A percentile compares a stretch with the other conserved stretches of the same genome.
Evolutionary conservation across 179 eudicot genomes (phyloP).

Genomic region (Sideroxylon spinosum): DNA sequence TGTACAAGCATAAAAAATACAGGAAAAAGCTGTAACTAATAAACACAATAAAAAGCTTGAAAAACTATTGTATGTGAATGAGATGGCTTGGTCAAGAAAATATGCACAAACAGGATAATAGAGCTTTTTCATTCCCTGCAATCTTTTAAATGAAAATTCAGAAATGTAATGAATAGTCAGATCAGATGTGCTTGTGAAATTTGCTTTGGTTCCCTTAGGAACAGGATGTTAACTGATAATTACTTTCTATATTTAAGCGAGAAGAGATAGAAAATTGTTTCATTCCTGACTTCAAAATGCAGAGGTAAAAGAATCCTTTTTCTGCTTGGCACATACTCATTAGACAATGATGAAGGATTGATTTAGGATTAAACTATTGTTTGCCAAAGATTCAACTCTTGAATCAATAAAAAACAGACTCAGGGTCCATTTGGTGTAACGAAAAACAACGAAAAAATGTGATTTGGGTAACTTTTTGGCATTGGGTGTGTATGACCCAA

Average conservation of each 20-base stretch:
- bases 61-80: not conserved
- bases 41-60: not conserved
- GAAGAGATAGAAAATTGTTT: too few species aligned
- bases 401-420: not conserved
- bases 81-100: not conserved
- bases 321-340: not conserved
- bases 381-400: not conserved
- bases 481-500: too few species aligned
- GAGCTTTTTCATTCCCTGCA: not conserved
- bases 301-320: too few species aligned
- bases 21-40: not conserved
- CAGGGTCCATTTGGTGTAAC: too few species aligned
- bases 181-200: not conserved
- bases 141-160: not conserved
- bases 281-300: too few species aligned
- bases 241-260: too few species aligned
- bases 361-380: not conserved
- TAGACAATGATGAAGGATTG: not conserved
- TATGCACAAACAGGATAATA: not conserved
- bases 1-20: not conserved
- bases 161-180: not conserved
- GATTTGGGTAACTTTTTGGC: too few species aligned
- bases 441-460: too few species aligned
- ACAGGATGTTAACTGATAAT: too few species aligned
- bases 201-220: not conserved